Percentiles rank a stretch among this genome's conserved stretches.
phyloP scores from a whole-genome alignment of 371 early-diverging fungal genomes.

The Sporodiniella umbellata region DNA sequence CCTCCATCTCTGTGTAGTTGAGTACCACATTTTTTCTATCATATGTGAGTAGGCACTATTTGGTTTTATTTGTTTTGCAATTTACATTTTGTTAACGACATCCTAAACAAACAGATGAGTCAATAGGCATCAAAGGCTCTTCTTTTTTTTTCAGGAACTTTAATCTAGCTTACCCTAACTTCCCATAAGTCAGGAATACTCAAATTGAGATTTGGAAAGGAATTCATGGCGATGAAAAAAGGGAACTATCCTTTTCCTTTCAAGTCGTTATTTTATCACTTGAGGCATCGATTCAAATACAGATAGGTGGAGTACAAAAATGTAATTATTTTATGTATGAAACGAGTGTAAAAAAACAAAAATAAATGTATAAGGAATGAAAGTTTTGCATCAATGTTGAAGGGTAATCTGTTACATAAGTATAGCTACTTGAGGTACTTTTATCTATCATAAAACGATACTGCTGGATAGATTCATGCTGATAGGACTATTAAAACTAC shows the following conservation, averaged over 20 bases:
- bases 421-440: too few species aligned
- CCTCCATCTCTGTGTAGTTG: constrained; percentile 86
- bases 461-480: too few species aligned
- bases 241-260: too few species aligned
- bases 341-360: not conserved
- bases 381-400: too few species aligned
- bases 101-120: constrained; percentile 31
- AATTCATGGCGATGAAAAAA: constrained; percentile 28
- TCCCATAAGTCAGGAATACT: constrained; percentile 52
- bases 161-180: constrained; percentile 44
- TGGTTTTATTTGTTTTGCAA: not conserved
- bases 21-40: constrained; percentile 70
- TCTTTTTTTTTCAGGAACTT: too few species aligned
- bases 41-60: not conserved
- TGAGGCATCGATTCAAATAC: not conserved
- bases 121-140: not conserved
- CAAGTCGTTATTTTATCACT: too few species aligned
- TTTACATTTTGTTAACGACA: constrained; percentile 68
- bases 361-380: not conserved
- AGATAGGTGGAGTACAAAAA: too few species aligned
- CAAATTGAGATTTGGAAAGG: constrained; percentile 34
- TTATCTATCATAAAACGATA: too few species aligned
- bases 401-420: too few species aligned
- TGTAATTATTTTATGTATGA: too few species aligned
- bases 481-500: too few species aligned